Evolutionary conservation across 2,329 filamentous ascomycete genomes (phyloP), one percentile per base, ranked within the genome.

Genomic region (Calonectria henricotiae): DNA sequence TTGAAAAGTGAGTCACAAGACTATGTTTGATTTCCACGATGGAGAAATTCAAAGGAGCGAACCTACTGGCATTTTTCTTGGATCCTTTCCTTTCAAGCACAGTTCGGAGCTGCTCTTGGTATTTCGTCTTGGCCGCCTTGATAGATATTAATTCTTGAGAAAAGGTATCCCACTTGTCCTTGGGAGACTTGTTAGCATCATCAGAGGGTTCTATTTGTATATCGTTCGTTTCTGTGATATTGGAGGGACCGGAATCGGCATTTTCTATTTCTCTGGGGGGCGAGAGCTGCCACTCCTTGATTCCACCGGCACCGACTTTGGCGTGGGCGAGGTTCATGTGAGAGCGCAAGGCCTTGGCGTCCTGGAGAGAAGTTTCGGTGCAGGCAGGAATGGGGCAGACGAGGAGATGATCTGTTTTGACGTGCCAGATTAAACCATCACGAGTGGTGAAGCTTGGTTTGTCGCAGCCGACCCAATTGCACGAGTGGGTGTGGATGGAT

Each of bases 341-440:
- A 4, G 79, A 79, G 27, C 79, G 77, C 1, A 86, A 74, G 4
- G 82, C 68, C n/a, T 80, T 80, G 6, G 72, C 74, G 44, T 65
- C 82, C n/a, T 75, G 73, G 43, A 85, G 84, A 0, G 75, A 72
- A n/a, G 74, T 75, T 61, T 85, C 82, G 39, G 78, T 75, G 65
- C 85, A 86, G 0, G 80, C 82, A 0, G 78, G 73, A 1, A 80
- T 78, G 0, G 85, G 85, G 35, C 85, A 86, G 30, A 83, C 74
- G 32, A 86, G 79, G 12, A 86, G 77, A 68, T 86, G 85, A 55
- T 85, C 81, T 23, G 77, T 76, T 66, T 86, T 84, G 44, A 86
- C 83, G 68, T 86, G 85, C 77, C 84, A 82, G 17, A 81, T 79
- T 37, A 86, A 79, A 9, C 80, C 83, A 39, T 81, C 80, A 15